Conservation (phyloP, 768 basidiomycete species). For the Pleurotus pulmonarius region DNA sequence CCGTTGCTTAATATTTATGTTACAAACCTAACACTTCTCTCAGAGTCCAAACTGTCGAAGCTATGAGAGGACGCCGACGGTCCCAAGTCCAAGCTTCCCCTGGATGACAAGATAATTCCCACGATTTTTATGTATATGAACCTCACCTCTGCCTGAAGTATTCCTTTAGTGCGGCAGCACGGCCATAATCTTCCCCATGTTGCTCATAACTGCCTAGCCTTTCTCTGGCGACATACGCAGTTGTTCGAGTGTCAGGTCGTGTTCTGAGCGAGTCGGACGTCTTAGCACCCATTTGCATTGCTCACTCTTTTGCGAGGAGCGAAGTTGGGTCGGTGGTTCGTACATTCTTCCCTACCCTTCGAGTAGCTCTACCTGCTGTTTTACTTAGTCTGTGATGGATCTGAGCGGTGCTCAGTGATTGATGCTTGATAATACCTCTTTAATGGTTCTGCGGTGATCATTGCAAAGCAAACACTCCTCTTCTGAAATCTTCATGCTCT, state of each 20-base stretch:
- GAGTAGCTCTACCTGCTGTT: no score
- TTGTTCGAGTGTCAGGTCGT: slow-evolving; percentile 89
- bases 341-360: slow-evolving; percentile 25
- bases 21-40: no score
- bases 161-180: slow-evolving; percentile 75
- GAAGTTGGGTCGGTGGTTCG: slow-evolving; percentile 79
- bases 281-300: slow-evolving; percentile 75
- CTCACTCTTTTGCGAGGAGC: slow-evolving; percentile 33
- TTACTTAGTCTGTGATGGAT: no score
- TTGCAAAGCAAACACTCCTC: no score
- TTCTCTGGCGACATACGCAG: slow-evolving; percentile 46
- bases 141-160: slow-evolving; percentile 9
- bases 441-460: no score
- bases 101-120: not conserved
- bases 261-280: slow-evolving; percentile 72
- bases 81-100: no score
- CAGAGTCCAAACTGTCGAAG: no score
- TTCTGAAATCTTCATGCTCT: no score
- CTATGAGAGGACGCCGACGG: no score
- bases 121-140: not conserved
- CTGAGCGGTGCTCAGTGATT: no score
- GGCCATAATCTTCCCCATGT: slow-evolving; percentile 79
- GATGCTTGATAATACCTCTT: no score
- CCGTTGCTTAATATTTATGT: no score
- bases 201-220: slow-evolving; percentile 71